Conservation (phyloP, 768 basidiomycete genomes). For the Termitomyces sp. region DNA sequence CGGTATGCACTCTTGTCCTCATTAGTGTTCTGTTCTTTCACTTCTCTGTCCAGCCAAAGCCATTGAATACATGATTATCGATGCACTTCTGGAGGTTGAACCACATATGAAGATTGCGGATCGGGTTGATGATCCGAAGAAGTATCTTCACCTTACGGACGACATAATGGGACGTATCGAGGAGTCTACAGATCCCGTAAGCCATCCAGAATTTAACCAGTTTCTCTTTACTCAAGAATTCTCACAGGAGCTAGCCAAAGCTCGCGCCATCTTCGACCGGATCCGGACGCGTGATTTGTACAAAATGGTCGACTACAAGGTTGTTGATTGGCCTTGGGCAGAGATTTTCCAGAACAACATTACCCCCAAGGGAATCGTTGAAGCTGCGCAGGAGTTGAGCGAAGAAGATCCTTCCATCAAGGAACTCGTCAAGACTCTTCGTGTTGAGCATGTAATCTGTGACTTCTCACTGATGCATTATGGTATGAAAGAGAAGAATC, state of each 20-base stretch:
- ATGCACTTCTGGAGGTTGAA: constrained; percentile 66
- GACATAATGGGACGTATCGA: constrained; percentile 60
- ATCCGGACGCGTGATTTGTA: constrained; percentile 65
- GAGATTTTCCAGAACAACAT: constrained; percentile 31
- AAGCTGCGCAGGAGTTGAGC: constrained; percentile 26
- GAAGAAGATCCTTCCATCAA: constrained; percentile 19
- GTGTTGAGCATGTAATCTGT: constrained; percentile 53
- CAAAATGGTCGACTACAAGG: constrained; percentile 60
- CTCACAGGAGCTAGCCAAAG: constrained; percentile 50
- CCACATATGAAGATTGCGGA: constrained; percentile 55
- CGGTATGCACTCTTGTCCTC: constrained; percentile 28
- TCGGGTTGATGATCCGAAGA: constrained; percentile 48
- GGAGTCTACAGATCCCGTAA: constrained; percentile 42
- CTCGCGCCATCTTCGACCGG: constrained; percentile 59
- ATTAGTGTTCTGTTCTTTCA: background rate
- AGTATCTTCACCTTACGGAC: constrained; percentile 65
- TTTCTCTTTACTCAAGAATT: background rate
- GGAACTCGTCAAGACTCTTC: constrained; percentile 27
- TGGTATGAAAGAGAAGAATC: constrained; percentile 68
- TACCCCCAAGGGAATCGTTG: constrained; percentile 38
- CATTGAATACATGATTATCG: constrained; percentile 83
- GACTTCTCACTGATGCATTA: constrained; percentile 66
- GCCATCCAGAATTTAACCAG: background rate
- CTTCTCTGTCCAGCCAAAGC: constrained; percentile 49
- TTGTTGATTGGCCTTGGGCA: constrained; percentile 34